Conservation (phyloP, 805 yeast species). For the Zygosaccharomyces bisporus region DNA sequence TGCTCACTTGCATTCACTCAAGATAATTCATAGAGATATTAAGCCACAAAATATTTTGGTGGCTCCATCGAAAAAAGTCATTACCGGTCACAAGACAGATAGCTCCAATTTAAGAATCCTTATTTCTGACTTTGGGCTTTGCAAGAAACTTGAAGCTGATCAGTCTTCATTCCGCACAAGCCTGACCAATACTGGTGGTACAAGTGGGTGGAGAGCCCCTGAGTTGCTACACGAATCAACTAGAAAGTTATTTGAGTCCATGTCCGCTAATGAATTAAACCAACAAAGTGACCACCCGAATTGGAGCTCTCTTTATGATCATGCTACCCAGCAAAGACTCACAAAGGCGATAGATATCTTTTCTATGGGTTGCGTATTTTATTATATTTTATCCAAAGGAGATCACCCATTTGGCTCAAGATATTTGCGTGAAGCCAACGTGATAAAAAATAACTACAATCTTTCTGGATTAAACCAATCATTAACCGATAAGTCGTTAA, state of each 20-base stretch:
- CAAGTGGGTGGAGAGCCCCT: constrained; percentile 98
- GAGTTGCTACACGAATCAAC: constrained; percentile 50
- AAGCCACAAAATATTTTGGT: constrained; percentile 92
- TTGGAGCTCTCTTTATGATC: constrained; percentile 37
- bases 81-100: constrained; percentile 22
- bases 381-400: constrained; percentile 78
- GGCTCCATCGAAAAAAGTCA: constrained; percentile 55
- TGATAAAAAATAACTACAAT: constrained; percentile 61
- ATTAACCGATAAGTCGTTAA: constrained; percentile 25
- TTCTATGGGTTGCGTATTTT: constrained; percentile 92
- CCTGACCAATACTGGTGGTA: constrained; percentile 83
- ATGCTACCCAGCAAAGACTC: constrained; percentile 51
- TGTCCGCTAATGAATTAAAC: constrained; percentile 18
- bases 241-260: constrained; percentile 13
- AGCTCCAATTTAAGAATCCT: constrained; percentile 57
- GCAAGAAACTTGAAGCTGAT: constrained; percentile 86
- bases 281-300: constrained; percentile 4
- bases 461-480: constrained; percentile 41
- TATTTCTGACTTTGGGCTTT: constrained; percentile 93
- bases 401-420: constrained; percentile 94
- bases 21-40: constrained; percentile 90
- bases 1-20: constrained; percentile 79
- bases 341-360: constrained; percentile 92
- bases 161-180: constrained; percentile 93
- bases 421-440: constrained; percentile 83